Percentiles rank a stretch among this genome's conserved stretches.
Evolutionary conservation across 2,329 filamentous ascomycete genomes (phyloP).

Genomic region (Fusarium sp.): DNA sequence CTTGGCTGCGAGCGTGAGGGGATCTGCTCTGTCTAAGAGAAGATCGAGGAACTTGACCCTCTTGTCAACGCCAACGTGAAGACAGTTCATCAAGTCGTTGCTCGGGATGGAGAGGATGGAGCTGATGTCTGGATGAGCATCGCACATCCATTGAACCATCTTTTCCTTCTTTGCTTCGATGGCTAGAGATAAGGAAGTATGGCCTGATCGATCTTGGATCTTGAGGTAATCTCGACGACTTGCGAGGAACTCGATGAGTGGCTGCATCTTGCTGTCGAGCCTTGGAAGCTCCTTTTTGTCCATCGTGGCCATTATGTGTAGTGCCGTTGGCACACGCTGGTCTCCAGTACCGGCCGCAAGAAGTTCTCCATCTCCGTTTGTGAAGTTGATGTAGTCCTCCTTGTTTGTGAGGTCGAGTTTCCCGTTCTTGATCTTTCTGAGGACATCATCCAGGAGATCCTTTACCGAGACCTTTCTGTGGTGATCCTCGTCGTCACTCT

Average conservation of each 20-base stretch:
- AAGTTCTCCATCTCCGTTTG: conserved; percentile 4
- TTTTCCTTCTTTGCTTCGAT: conserved; percentile 4
- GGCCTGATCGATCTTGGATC: neutral
- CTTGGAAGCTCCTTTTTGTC: conserved; percentile 30
- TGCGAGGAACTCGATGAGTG: conserved; percentile 1
- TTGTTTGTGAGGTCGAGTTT: conserved; percentile 4
- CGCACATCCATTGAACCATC: conserved; percentile 18
- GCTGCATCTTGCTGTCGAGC: conserved; percentile 32
- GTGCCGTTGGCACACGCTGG: conserved; percentile 20
- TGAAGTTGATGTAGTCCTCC: neutral
- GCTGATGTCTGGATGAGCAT: conserved; percentile 4
- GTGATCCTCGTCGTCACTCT: conserved; percentile 25
- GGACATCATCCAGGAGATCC: neutral
- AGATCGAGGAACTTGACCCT: conserved; percentile 33
- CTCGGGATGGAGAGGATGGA: neutral
- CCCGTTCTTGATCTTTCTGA: neutral
- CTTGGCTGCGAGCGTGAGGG: conserved; percentile 23
- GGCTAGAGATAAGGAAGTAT: neutral
- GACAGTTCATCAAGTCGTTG: conserved; percentile 8
- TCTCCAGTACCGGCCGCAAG: conserved; percentile 26
- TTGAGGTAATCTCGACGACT: neutral
- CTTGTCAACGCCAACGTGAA: conserved; percentile 17
- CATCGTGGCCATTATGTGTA: conserved; percentile 32
- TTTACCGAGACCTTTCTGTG: neutral
- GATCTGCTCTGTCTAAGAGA: conserved; percentile 25